Percentiles rank a stretch among this genome's conserved stretches.
Evolutionary conservation across 106 monocot genomes (phyloP).

Genomic region (Acorus calamus): DNA sequence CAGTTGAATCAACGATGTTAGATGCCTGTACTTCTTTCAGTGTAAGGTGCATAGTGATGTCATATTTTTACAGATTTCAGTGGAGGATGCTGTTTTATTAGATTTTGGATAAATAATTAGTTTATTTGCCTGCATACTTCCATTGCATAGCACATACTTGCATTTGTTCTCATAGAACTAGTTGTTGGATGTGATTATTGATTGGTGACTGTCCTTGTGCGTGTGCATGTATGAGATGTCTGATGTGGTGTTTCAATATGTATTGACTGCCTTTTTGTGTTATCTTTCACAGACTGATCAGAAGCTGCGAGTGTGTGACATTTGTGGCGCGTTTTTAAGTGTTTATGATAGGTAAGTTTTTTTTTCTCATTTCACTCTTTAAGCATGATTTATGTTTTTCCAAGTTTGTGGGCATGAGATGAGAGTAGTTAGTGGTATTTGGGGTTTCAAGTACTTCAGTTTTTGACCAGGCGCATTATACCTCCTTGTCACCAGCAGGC

Average conservation of each 20-base stretch:
- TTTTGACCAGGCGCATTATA: conserved; percentile 47
- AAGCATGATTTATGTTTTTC: background rate
- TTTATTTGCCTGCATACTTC: too few species aligned
- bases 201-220: background rate
- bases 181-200: too few species aligned
- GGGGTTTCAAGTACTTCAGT: conserved; percentile 33
- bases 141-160: too few species aligned
- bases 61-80: too few species aligned
- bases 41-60: too few species aligned
- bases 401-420: conserved; percentile 4
- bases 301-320: conserved; percentile 86
- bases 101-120: too few species aligned
- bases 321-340: conserved; percentile 96
- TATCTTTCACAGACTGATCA: conserved; percentile 85
- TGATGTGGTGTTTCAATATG: background rate
- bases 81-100: too few species aligned
- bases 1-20: too few species aligned
- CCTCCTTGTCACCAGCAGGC: conserved; percentile 86
- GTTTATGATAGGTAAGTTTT: conserved; percentile 86
- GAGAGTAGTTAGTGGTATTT: conserved; percentile 7
- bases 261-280: background rate
- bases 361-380: background rate
- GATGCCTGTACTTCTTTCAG: too few species aligned
- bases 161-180: too few species aligned
- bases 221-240: background rate